Conservation (phyloP, 169 alveolate species). For the Eimeria tenella region DNA sequence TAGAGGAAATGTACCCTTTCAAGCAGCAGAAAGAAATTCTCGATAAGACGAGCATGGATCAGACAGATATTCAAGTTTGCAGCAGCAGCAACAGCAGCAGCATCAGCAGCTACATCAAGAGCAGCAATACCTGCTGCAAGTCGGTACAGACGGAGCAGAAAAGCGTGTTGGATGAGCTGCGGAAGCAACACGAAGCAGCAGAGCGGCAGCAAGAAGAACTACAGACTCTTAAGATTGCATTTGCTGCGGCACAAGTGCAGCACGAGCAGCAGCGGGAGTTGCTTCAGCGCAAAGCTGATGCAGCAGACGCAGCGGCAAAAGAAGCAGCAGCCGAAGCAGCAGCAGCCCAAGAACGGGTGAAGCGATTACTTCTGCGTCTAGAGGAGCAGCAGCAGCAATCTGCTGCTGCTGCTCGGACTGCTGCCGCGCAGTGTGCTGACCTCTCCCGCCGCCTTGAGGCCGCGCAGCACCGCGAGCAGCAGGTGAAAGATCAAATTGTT, state of each 20-base stretch:
- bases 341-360: conserved; percentile 16
- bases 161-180: not conserved
- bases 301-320: not conserved
- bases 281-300: conserved; percentile 31
- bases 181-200: conserved; percentile 39
- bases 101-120: not conserved
- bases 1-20: too few relatives aligned
- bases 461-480: not conserved
- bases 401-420: conserved; percentile 52
- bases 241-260: conserved; percentile 47
- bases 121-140: not conserved
- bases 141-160: not conserved
- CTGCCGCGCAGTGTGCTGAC: not conserved
- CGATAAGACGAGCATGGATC: not conserved
- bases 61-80: not conserved
- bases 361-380: conserved; percentile 13
- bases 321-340: conserved; percentile 28
- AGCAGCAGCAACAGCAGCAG: conserved; percentile 21
- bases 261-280: conserved; percentile 59
- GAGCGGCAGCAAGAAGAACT: conserved; percentile 26
- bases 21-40: not conserved
- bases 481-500: not conserved
- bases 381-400: conserved; percentile 60
- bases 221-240: not conserved
- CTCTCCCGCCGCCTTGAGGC: conserved; percentile 24